A percentile compares a stretch with the other conserved stretches of the same genome.
phyloP scores from a whole-genome alignment of 495 filamentous ascomycete genomes.

The Penicilliopsis zonata region DNA sequence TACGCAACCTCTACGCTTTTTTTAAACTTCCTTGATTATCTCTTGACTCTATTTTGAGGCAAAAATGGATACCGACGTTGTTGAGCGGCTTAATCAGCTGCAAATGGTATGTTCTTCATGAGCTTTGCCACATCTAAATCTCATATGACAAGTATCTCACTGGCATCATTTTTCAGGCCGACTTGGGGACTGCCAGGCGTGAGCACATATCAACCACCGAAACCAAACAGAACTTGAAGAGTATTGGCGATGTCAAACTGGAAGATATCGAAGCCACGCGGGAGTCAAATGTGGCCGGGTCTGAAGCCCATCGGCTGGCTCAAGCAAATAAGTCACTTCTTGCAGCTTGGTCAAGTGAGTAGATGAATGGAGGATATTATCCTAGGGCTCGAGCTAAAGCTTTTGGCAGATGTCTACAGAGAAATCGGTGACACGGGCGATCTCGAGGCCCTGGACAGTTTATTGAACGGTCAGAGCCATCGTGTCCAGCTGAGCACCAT shows the following conservation, averaged over 20 bases:
- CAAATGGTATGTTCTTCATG: constrained; percentile 20
- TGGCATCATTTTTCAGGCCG: constrained; percentile 17
- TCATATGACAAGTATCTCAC: too few relatives aligned
- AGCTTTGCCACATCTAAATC: too few relatives aligned
- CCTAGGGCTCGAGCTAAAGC: not conserved
- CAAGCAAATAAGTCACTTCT: constrained; percentile 9
- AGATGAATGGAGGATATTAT: not conserved
- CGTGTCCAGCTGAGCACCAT: constrained; percentile 11
- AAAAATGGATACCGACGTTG: constrained; percentile 2
- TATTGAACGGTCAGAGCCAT: constrained; percentile 25
- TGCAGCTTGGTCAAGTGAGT: constrained; percentile 20
- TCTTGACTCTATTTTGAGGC: not conserved
- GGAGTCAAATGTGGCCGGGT: constrained; percentile 11
- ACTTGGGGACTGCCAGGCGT: constrained; percentile 22
- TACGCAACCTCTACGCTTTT: not conserved
- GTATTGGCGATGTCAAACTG: constrained; percentile 1
- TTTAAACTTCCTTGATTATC: not conserved
- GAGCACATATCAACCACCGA: constrained; percentile 21
- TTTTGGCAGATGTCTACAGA: constrained; percentile 14
- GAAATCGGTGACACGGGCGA: constrained; percentile 13
- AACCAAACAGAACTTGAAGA: constrained; percentile 1
- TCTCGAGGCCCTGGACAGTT: constrained; percentile 15
- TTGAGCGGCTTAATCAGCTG: constrained; percentile 13
- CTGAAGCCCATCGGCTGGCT: constrained; percentile 10
- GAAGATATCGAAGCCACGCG: constrained; percentile 13